Conservation (phyloP, 495 filamentous ascomycete species). For the Cercophora samala region DNA sequence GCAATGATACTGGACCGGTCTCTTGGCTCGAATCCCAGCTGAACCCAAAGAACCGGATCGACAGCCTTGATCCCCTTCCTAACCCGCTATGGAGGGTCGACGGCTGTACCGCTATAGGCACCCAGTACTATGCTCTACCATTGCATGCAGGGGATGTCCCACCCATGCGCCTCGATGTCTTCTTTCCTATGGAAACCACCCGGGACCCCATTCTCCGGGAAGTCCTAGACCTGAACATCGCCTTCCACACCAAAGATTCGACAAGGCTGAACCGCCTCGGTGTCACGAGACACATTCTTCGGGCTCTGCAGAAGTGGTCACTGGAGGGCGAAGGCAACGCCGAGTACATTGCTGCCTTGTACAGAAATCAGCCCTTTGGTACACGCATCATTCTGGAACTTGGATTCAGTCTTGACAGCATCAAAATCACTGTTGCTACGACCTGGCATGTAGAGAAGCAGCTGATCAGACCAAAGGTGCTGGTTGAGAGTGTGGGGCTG, state of each 20-base stretch:
- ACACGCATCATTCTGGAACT: constrained; percentile 46
- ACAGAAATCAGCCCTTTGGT: constrained; percentile 41
- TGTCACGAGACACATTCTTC: constrained; percentile 41
- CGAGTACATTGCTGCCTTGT: constrained; percentile 20
- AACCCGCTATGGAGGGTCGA: constrained; percentile 47
- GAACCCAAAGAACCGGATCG: constrained; percentile 52
- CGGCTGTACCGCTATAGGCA: constrained; percentile 49
- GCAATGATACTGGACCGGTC: background rate
- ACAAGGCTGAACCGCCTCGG: constrained; percentile 39
- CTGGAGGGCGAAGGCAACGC: constrained; percentile 15
- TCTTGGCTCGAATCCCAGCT: constrained; percentile 42
- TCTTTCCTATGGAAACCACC: constrained; percentile 42
- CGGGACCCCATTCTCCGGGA: constrained; percentile 35
- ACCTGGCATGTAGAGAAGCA: constrained; percentile 45
- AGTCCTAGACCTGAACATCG: constrained; percentile 41
- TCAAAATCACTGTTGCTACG: constrained; percentile 38
- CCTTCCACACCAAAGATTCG: constrained; percentile 49
- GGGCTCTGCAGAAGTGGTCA: constrained; percentile 44
- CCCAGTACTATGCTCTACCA: constrained; percentile 47
- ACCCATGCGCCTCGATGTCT: constrained; percentile 49
- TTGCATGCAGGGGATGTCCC: constrained; percentile 39
- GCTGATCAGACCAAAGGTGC: constrained; percentile 31
- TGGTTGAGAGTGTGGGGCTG: constrained; percentile 32
- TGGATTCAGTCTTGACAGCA: constrained; percentile 36
- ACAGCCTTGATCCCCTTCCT: constrained; percentile 42